Evolutionary conservation across 495 filamentous ascomycete genomes (phyloP).

Genomic region (Neurospora sp.): DNA sequence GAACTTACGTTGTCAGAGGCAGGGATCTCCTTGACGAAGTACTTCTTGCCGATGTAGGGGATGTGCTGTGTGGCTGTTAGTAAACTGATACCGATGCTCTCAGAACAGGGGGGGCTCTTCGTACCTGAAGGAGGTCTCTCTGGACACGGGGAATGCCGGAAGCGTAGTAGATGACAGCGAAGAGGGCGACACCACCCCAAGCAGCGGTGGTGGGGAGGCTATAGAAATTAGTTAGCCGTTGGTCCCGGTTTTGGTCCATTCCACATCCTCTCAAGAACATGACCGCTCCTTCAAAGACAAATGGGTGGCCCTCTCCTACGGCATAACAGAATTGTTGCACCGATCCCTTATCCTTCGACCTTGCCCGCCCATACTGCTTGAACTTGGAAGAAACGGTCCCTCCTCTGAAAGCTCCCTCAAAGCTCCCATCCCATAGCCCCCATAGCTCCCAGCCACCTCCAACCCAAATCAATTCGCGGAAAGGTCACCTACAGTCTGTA

Average conservation of each 20-base stretch:
- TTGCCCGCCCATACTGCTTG: neutral
- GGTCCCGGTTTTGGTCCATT: neutral
- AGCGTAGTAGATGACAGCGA: conserved; percentile 49
- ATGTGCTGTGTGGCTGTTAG: conserved; percentile 36
- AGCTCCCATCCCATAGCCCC: neutral
- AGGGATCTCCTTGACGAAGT: conserved; percentile 41
- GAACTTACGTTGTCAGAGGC: conserved; percentile 48
- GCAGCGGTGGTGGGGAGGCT: conserved; percentile 4
- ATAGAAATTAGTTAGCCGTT: neutral
- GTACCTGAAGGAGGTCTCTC: conserved; percentile 43
- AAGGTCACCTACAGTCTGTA: conserved; percentile 27
- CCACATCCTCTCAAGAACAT: neutral
- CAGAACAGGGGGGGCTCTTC: neutral
- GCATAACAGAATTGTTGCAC: neutral
- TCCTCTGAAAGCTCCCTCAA: neutral
- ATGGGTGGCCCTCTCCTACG: neutral
- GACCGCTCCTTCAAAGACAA: neutral
- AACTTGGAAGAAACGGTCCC: neutral
- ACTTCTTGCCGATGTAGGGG: conserved; percentile 35
- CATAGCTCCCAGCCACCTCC: neutral
- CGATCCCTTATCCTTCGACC: neutral
- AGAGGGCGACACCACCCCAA: conserved; percentile 46
- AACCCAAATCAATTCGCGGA: neutral
- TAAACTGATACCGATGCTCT: neutral
- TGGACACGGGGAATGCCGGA: conserved; percentile 48